These are phyloP conservation scores for Rhizophagus sp. DNA, from an alignment of 192 early-diverging fungal genomes.

Conservation along the genomic window DNA sequence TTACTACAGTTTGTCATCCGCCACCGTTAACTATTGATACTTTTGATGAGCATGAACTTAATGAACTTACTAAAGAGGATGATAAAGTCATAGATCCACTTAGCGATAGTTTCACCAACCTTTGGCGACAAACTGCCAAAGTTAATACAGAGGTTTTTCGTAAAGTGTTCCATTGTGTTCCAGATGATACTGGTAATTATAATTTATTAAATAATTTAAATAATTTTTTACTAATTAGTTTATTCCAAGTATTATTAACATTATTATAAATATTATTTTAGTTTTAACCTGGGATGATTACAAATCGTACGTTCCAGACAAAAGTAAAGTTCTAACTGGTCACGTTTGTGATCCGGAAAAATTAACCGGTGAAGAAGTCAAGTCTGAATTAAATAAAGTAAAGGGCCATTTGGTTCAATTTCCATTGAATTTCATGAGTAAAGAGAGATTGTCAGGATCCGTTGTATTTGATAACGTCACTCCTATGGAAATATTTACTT, in stretches of 20 bases:
- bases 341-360: conserved; percentile 28
- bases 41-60: conserved; percentile 32
- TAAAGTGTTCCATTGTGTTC: conserved; percentile 83
- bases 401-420: conserved; percentile 44
- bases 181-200: conserved; percentile 63
- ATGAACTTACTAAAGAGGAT: conserved; percentile 36
- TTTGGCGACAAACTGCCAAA: conserved; percentile 67
- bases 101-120: conserved; percentile 50
- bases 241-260: background rate
- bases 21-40: conserved; percentile 25
- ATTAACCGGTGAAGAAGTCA: conserved; percentile 35
- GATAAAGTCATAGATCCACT: conserved; percentile 67
- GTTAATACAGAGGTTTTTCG: conserved; percentile 72
- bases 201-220: background rate
- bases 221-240: background rate
- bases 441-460: conserved; percentile 32
- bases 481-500: conserved; percentile 61
- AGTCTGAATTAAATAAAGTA: conserved; percentile 40
- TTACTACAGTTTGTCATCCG: conserved; percentile 33
- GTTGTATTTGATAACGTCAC: conserved; percentile 48
- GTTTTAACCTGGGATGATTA: conserved; percentile 58
- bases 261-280: background rate
- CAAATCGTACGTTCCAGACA: conserved; percentile 49
- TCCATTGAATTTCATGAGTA: conserved; percentile 40
- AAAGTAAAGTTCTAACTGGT: conserved; percentile 41